A percentile compares a stretch with the other conserved stretches of the same genome.
phyloP scores from a whole-genome alignment of 805 yeast species.

The Zygotorulaspora florentina region DNA sequence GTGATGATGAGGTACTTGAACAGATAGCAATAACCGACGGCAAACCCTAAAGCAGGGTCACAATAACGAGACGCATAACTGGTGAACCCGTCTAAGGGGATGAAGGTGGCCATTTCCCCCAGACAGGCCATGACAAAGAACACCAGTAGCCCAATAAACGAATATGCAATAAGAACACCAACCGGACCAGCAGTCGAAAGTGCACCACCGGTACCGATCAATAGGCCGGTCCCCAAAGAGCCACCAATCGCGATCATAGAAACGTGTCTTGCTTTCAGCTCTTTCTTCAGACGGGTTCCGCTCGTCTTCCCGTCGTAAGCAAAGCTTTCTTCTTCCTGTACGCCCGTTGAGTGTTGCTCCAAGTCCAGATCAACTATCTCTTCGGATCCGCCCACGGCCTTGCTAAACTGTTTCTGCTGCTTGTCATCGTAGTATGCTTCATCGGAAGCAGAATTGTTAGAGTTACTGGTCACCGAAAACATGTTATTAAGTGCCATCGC shows the following conservation, averaged over 20 bases:
- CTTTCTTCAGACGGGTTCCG: constrained; percentile 26
- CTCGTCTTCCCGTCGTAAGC: constrained; percentile 13
- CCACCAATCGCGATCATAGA: constrained; percentile 81
- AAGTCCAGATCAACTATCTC: constrained; percentile 1
- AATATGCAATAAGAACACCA: constrained; percentile 54
- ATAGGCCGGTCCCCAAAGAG: constrained; percentile 74
- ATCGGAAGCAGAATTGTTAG: background rate
- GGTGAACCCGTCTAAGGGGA: constrained; percentile 66
- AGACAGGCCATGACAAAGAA: constrained; percentile 63
- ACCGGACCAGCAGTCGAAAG: constrained; percentile 65
- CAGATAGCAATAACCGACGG: constrained; percentile 44
- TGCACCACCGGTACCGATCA: constrained; percentile 73
- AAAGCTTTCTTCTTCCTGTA: constrained; percentile 1
- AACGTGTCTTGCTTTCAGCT: constrained; percentile 51
- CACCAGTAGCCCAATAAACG: constrained; percentile 67
- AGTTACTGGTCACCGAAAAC: background rate
- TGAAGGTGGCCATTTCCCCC: constrained; percentile 65
- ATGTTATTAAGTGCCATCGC: background rate
- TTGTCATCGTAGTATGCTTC: background rate
- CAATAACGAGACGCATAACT: constrained; percentile 52
- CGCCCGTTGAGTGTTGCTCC: background rate
- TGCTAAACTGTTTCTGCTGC: background rate
- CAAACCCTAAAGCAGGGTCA: constrained; percentile 46
- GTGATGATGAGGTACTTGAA: constrained; percentile 46
- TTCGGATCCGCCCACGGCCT: background rate